A percentile compares a stretch with the other conserved stretches of the same genome.
phyloP scores from a whole-genome alignment of 331 rosid species.

The Saraca asoca region DNA sequence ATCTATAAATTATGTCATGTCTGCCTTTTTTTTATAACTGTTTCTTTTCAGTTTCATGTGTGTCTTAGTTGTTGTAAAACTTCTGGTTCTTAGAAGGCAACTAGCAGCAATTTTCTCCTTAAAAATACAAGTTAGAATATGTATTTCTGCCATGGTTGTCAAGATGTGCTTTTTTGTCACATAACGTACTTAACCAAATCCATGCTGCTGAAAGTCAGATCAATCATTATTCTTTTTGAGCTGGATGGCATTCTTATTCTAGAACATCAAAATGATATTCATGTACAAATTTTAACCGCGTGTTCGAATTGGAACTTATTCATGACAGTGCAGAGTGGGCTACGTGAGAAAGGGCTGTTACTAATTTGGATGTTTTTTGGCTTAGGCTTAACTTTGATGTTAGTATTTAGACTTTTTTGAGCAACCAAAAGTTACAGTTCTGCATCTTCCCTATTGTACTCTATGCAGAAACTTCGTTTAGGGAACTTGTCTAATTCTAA shows the following conservation, averaged over 20 bases:
- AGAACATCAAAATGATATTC: constrained; percentile 17
- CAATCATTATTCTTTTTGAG: constrained; percentile 1
- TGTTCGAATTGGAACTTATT: constrained; percentile 19
- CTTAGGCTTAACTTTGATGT: neutral
- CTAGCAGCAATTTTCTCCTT: neutral
- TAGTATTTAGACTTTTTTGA: neutral
- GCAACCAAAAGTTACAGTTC: constrained; percentile 12
- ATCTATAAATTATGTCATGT: constrained; percentile 4
- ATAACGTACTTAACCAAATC: neutral
- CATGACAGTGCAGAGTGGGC: constrained; percentile 9
- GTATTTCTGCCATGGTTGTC: neutral
- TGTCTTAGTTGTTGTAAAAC: neutral
- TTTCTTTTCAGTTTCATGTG: neutral
- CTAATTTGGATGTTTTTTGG: constrained; percentile 1
- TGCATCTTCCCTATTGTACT: constrained; percentile 15
- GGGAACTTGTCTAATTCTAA: neutral
- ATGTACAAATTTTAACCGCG: neutral
- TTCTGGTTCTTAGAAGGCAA: neutral
- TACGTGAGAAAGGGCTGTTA: neutral
- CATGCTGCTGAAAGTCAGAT: constrained; percentile 26
- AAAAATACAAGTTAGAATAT: neutral
- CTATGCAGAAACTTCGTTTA: constrained; percentile 13
- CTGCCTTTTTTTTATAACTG: neutral
- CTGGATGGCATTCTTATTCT: constrained; percentile 20
- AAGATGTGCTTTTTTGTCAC: constrained; percentile 12